phyloP scores from a whole-genome alignment of 2,329 filamentous ascomycete species.

The Colletotrichum tropicicola region DNA sequence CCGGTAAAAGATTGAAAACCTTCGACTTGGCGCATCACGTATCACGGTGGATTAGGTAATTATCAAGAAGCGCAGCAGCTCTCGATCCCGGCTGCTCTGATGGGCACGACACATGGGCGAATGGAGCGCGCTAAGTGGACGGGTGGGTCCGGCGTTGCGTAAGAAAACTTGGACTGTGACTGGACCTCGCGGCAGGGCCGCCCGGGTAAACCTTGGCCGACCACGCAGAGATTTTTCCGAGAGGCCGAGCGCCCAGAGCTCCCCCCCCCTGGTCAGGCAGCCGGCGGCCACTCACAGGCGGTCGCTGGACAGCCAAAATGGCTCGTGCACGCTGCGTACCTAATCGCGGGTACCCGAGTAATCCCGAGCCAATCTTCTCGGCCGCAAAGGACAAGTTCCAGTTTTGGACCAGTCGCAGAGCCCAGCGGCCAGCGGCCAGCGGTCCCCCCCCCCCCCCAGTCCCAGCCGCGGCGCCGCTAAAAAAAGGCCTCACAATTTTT shows the following conservation, averaged over 20 bases:
- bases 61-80: neutral
- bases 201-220: slow-evolving; percentile 24
- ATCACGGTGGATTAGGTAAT: slow-evolving; percentile 17
- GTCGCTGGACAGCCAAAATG: neutral
- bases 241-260: neutral
- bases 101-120: slow-evolving; percentile 26
- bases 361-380: slow-evolving; percentile 31
- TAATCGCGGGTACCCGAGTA: slow-evolving; percentile 30
- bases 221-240: slow-evolving; percentile 22
- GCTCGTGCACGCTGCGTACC: slow-evolving; percentile 2
- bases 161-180: slow-evolving; percentile 8
- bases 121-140: slow-evolving; percentile 27
- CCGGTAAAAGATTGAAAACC: neutral
- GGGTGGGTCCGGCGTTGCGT: neutral
- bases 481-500: slow-evolving; percentile 32
- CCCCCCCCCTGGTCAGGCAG: too few species aligned
- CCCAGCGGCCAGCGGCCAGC: neutral
- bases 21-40: neutral
- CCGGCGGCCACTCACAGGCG: too few species aligned
- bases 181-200: neutral
- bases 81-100: neutral
- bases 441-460: neutral
- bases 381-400: slow-evolving; percentile 28
- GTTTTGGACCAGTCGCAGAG: slow-evolving; percentile 2
- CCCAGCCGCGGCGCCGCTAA: slow-evolving; percentile 22